Conservation (phyloP, 2,329 filamentous ascomycete genomes). For the Hymenoscyphus occultus region DNA sequence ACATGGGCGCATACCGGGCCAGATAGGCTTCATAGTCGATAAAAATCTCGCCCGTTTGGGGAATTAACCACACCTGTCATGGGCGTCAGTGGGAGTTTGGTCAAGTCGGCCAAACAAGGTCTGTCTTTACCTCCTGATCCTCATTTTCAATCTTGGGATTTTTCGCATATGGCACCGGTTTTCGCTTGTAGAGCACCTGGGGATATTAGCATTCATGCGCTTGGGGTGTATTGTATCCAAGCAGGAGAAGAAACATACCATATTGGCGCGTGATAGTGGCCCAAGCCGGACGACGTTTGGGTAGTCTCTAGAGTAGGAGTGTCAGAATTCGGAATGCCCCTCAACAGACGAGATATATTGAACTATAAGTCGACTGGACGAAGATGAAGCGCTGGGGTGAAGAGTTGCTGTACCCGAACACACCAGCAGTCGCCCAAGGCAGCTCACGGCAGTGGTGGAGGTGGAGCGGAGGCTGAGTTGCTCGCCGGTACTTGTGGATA, state of each 20-base stretch:
- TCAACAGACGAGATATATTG: slow-evolving; percentile 6
- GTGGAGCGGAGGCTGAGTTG: slow-evolving; percentile 3
- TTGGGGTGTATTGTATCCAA: background rate
- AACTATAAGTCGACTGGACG: background rate
- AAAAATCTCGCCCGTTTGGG: slow-evolving; percentile 88
- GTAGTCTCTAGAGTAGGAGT: slow-evolving; percentile 23
- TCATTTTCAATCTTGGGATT: slow-evolving; percentile 74
- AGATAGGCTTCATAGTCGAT: slow-evolving; percentile 85
- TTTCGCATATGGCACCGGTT: slow-evolving; percentile 81
- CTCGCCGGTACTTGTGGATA: slow-evolving; percentile 3
- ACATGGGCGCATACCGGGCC: slow-evolving; percentile 58
- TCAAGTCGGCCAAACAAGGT: slow-evolving; percentile 23
- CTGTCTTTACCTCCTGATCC: slow-evolving; percentile 67
- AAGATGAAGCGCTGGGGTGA: background rate
- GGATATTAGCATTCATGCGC: slow-evolving; percentile 9
- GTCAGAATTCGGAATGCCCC: slow-evolving; percentile 28
- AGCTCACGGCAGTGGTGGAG: slow-evolving; percentile 11
- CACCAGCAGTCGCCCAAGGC: slow-evolving; percentile 15
- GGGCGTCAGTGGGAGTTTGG: slow-evolving; percentile 23
- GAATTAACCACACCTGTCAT: slow-evolving; percentile 82
- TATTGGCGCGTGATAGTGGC: slow-evolving; percentile 23
- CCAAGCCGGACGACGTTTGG: slow-evolving; percentile 18
- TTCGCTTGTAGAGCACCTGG: slow-evolving; percentile 93
- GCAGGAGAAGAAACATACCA: slow-evolving; percentile 26
- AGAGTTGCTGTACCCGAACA: background rate